Evolutionary conservation across 208 protist genomes (phyloP), one percentile per base, ranked within the genome.

Genomic region (Trypanosoma avium): DNA sequence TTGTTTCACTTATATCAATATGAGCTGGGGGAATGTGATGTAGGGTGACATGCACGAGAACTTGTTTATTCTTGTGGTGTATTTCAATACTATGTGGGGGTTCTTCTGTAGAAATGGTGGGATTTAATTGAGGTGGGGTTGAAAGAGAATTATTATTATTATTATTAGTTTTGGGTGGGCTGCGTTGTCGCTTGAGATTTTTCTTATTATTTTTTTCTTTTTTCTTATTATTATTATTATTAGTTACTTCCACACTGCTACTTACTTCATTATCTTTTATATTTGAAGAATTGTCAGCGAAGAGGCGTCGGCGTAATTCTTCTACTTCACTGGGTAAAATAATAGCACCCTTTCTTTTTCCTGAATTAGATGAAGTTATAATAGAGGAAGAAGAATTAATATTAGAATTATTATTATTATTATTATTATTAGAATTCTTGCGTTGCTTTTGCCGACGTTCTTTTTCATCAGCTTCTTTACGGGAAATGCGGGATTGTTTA

Each of bases 51-150:
- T 91, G 73, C 24, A 96, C 75, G 9, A 81, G 73, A 9, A 93
- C 52, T 46, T 87, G 69, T 59, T 88, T 84, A 22, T 82, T 83
- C 71, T 92, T 92, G 71, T 86, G 85, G 73, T 96, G 90, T 21
- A 93, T 55, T 75, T 96, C 84, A 40, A 87, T 32, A 67, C 75
- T 74, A 48, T 84, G 84, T 40, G 66, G 62, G 1, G 90, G 90
- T 58, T 80, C 78, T 22, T 70, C 46, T 15, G 77, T 47, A 7
- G 59, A 27, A 17, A 57, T 48, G n/a, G 30, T 1, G 8, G 32
- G 8, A n/a, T 6, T 5, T 6, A 38, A 2, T 35, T 8, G 45
- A 3, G 59, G n/a, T 45, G 45, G 4, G 1, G 22, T 13, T 8
- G 62, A 21, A 10, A 42, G 26, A 13, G 49, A 33, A 9, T 3